Percentiles rank a stretch among this genome's conserved stretches.
Evolutionary conservation across 805 yeast species (phyloP).

Genomic region (Starmerella gropengiesseri): DNA sequence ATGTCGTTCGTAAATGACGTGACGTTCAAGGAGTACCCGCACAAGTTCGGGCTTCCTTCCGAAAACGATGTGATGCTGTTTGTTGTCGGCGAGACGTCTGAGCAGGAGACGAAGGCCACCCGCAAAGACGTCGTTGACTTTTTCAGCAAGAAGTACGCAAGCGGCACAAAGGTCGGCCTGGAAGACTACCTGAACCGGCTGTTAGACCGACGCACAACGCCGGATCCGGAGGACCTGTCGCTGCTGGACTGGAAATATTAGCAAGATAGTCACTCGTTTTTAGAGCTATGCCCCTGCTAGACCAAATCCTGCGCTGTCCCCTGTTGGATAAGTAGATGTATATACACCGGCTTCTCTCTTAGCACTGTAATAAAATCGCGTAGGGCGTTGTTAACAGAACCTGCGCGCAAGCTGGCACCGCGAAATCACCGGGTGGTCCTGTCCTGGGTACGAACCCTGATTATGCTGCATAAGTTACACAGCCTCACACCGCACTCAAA

Average conservation of each 20-base stretch:
- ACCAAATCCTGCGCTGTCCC: no score
- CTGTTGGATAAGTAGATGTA: no score
- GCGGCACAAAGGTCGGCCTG: slow-evolving; percentile 45
- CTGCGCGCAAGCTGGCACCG: no score
- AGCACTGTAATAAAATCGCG: no score
- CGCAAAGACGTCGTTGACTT: slow-evolving; percentile 54
- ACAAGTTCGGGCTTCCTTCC: slow-evolving; percentile 68
- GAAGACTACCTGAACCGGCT: slow-evolving; percentile 47
- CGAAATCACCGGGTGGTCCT: no score
- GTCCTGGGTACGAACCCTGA: no score
- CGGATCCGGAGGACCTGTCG: slow-evolving; percentile 35
- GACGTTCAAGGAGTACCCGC: slow-evolving; percentile 43
- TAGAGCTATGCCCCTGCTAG: no score
- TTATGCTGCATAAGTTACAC: background rate
- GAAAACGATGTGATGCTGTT: slow-evolving; percentile 53
- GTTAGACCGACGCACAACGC: slow-evolving; percentile 46
- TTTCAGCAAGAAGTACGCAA: slow-evolving; percentile 34
- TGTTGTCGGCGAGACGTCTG: slow-evolving; percentile 61
- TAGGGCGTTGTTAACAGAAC: no score
- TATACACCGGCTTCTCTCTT: no score
- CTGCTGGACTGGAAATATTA: slow-evolving; percentile 41
- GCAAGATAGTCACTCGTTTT: no score
- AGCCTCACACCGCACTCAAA: background rate
- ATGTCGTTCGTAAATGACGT: slow-evolving; percentile 28
- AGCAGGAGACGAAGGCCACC: slow-evolving; percentile 57